These are phyloP conservation scores for Ambrosia artemisiifolia DNA, from an alignment of 129 eudicot genomes.

Conservation along the genomic window DNA sequence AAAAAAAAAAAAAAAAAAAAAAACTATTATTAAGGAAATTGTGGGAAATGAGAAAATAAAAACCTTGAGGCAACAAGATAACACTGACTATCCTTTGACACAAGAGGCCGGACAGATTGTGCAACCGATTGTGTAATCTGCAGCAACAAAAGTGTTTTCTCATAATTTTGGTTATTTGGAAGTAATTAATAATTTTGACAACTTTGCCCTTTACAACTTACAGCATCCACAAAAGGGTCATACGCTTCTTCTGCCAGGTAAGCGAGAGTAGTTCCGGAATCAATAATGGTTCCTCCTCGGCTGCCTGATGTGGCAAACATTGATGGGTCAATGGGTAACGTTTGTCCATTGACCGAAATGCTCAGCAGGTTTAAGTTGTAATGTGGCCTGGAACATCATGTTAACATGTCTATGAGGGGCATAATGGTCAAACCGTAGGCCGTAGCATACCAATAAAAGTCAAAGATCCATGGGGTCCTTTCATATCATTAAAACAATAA, in stretches of 20 bases:
- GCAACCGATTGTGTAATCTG: conserved; percentile 69
- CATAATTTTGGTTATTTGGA: not conserved
- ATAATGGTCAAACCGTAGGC: not conserved
- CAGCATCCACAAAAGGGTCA: conserved; percentile 76
- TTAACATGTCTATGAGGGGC: conserved; percentile 11
- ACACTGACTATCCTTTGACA: conserved; percentile 72
- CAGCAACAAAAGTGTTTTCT: conserved; percentile 12
- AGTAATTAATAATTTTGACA: not conserved
- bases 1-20: not conserved
- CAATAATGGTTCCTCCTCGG: conserved; percentile 91
- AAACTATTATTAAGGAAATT: not conserved
- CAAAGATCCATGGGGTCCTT: conserved; percentile 21
- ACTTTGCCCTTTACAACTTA: conserved; percentile 40
- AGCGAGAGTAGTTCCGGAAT: conserved; percentile 97
- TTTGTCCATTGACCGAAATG: conserved; percentile 82
- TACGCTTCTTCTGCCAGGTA: conserved; percentile 92
- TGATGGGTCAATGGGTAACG: conserved; percentile 57
- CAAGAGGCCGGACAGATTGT: conserved; percentile 58
- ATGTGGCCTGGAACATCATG: conserved; percentile 64
- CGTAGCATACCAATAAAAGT: conserved; percentile 4
- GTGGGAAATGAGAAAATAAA: not conserved
- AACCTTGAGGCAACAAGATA: conserved; percentile 74
- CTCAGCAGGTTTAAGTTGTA: conserved; percentile 78
- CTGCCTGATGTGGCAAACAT: conserved; percentile 72
- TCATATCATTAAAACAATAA: not conserved